Percentiles rank a stretch among this genome's conserved stretches.
Evolutionary conservation across 179 eudicot genomes (phyloP).

Genomic region (Monotropa hypopitys): DNA sequence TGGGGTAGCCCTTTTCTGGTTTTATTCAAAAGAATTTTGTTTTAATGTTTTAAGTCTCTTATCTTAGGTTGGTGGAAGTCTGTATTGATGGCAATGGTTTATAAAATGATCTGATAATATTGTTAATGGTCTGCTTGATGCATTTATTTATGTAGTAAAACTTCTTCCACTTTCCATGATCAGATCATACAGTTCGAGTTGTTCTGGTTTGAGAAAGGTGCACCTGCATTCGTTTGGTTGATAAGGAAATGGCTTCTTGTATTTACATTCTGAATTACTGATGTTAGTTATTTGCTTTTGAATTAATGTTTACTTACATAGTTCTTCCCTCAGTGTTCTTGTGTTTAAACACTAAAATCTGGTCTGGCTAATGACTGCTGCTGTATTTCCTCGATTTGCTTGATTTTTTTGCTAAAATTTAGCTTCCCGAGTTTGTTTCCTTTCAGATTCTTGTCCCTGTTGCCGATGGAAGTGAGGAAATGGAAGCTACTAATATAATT

Average conservation of each 20-base stretch:
- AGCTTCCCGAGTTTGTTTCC: slow-evolving; percentile 6
- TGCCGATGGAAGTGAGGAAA: slow-evolving; percentile 89
- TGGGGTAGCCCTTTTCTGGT: not conserved
- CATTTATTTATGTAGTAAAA: not conserved
- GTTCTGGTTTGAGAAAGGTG: not conserved
- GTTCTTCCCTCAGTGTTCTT: not conserved
- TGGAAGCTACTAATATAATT: slow-evolving; percentile 86
- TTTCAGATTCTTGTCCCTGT: slow-evolving; percentile 78
- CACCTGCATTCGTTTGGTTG: not conserved
- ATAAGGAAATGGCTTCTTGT: not conserved
- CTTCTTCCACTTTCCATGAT: not conserved
- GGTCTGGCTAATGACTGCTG: not conserved
- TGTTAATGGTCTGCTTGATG: not conserved
- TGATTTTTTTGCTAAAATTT: not conserved
- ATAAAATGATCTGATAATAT: not conserved
- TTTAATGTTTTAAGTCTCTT: not conserved
- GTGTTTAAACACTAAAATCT: not conserved
- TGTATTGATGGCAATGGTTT: not conserved
- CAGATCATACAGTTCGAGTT: not conserved
- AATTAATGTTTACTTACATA: not conserved
- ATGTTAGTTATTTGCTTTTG: not conserved
- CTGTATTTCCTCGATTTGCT: not conserved
- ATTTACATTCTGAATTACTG: not conserved
- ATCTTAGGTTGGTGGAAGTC: not conserved
- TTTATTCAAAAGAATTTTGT: too few relatives aligned